Evolutionary conservation across 192 early-diverging fungal species (phyloP).

Genomic region (Chytriomyces sp.): DNA sequence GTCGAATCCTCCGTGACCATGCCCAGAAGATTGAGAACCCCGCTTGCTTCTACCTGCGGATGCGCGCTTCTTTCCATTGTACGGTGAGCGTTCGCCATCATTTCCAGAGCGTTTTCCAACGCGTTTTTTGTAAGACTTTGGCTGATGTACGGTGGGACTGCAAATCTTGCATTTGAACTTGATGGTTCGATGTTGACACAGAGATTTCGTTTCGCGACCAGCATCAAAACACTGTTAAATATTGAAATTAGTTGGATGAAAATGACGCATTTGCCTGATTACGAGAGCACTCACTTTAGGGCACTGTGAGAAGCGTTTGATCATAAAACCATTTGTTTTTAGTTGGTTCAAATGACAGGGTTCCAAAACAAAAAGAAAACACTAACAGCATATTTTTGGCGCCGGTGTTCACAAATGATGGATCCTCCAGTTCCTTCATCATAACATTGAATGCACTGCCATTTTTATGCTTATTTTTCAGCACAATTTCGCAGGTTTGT

Average conservation of each 20-base stretch:
- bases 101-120: neutral
- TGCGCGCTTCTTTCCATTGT: constrained; percentile 2
- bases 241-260: neutral
- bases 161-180: constrained; percentile 41
- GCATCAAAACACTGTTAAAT: constrained; percentile 35
- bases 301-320: constrained; percentile 6
- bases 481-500: neutral
- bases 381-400: constrained; percentile 39
- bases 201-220: constrained; percentile 32
- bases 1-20: constrained; percentile 8
- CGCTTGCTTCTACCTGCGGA: neutral
- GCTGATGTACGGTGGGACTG: constrained; percentile 28
- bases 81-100: neutral
- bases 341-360: neutral
- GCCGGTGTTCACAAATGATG: constrained; percentile 39
- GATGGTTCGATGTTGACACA: constrained; percentile 37
- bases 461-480: neutral
- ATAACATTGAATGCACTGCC: constrained; percentile 41
- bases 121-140: constrained; percentile 34
- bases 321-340: neutral
- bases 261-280: too few species aligned
- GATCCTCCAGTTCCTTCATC: constrained; percentile 42
- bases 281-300: constrained; percentile 8
- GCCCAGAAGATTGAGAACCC: neutral
- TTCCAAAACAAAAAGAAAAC: neutral